Base-by-base conservation (phyloP, 1,284 basidiomycete genomes). In the Sporisorium scitamineum region DNA sequence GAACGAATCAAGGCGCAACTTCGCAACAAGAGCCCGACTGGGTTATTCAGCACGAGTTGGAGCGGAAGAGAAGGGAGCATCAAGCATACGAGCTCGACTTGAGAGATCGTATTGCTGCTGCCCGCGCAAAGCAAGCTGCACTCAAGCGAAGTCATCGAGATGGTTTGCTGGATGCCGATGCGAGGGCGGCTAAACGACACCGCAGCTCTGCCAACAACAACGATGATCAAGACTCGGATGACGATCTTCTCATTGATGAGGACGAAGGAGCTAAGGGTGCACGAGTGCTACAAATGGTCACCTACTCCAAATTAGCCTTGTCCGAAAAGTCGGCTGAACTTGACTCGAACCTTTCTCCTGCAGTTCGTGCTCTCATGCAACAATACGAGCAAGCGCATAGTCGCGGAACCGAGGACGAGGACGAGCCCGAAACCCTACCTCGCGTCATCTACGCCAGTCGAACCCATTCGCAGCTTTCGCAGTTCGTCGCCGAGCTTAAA, bases 391-490 rank as follows among this genome's bases (percentile, higher is more conserved):
- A 59, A 34, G 50, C 55, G 41, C 58, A 67, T 27, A 45, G 42
- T 24, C 26, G 76, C 73, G 60, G 29, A 5, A 47, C 86, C 7
- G 76, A 74, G 20, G 64, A 74, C 31, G 65, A 77, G 18, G 70
- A 71, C 14, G 68, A 76, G 41, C 55, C 80, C 88, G 88, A 78
- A 42, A 80, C 78, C 11, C 70, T 61, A 18, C 84, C 83, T 22
- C 76, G 84, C 31, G 91, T 99, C 61, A 95, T 92, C 84, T 97
- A 95, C 84, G 93, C 94, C 0, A 97, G 95, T 0, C 89, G 97
- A 31, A 99, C 96, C 0, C 96, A 99, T 86, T 94, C 94, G 2
- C 96, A 99, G 83, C 90, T 99, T 3, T 89, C 94, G 1, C 96
- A 99, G 84, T 90, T 98, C 14, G 89, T 96, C 13, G 90, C 92